Conservation (phyloP, 1,284 basidiomycete species). For the Pholiota adiposa region DNA sequence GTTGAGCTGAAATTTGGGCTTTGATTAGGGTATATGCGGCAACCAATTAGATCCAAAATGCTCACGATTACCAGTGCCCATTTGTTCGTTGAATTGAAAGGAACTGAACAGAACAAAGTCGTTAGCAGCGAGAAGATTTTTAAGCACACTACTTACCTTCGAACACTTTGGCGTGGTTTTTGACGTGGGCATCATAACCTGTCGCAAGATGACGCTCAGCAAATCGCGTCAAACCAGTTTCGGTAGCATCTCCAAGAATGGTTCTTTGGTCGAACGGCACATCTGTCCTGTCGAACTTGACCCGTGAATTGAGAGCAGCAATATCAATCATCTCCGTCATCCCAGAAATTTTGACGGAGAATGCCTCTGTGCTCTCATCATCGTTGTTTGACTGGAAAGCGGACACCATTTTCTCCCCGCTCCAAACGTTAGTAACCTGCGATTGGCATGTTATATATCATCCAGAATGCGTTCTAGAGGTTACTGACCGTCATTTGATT, state of each 20-base stretch:
- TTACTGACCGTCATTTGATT: constrained; percentile 70
- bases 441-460: not conserved
- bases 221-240: constrained; percentile 69
- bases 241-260: constrained; percentile 72
- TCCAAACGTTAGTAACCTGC: constrained; percentile 67
- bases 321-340: constrained; percentile 69
- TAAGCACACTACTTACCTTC: constrained; percentile 49
- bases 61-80: constrained; percentile 71
- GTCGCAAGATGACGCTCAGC: constrained; percentile 54
- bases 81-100: constrained; percentile 75
- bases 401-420: constrained; percentile 59
- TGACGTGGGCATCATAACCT: constrained; percentile 58
- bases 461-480: not conserved
- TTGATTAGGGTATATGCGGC: not conserved
- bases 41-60: not conserved
- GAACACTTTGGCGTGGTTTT: constrained; percentile 59
- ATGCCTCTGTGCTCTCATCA: constrained; percentile 50
- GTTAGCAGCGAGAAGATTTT: not conserved
- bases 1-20: constrained; percentile 43
- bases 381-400: constrained; percentile 77
- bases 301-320: constrained; percentile 65
- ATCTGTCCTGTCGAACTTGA: constrained; percentile 70
- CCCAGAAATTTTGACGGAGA: constrained; percentile 54
- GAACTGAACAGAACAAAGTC: constrained; percentile 38
- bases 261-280: constrained; percentile 64